Conservation (phyloP, 192 early-diverging fungal species). For the Dispira parvispora region DNA sequence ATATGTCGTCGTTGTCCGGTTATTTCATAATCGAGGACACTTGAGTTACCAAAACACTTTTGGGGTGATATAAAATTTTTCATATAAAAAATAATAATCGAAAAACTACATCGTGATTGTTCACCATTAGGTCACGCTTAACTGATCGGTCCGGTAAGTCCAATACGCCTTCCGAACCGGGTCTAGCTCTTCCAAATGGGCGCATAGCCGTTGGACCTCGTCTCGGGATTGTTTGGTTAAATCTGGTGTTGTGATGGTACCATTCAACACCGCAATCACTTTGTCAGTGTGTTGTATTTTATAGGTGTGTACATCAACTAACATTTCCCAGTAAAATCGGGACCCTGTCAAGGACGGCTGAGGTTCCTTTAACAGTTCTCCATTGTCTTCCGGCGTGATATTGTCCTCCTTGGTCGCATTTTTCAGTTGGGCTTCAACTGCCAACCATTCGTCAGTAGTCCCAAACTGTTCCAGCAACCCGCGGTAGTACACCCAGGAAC, state of each 20-base stretch:
- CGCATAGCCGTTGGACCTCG: constrained; percentile 24
- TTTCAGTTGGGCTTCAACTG: not conserved
- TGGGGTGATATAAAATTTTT: no score
- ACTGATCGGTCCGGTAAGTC: constrained; percentile 28
- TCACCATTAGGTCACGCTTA: not conserved
- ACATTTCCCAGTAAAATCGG: not conserved
- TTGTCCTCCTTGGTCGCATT: not conserved
- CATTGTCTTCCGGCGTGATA: not conserved
- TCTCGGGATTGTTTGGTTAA: constrained; percentile 10
- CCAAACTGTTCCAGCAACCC: constrained; percentile 5
- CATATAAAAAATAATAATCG: no score
- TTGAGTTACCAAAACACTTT: no score
- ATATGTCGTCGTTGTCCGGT: no score
- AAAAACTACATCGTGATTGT: no score
- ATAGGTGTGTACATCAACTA: not conserved
- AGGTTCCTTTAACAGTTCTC: not conserved
- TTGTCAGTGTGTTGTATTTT: not conserved
- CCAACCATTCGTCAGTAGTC: not conserved
- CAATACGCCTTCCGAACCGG: constrained; percentile 49
- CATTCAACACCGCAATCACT: constrained; percentile 17
- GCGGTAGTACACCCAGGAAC: constrained; percentile 70
- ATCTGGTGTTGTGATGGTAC: constrained; percentile 22
- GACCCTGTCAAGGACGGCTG: not conserved
- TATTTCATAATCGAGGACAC: no score
- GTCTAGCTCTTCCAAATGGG: constrained; percentile 34